Conservation (phyloP, 208 protist species). For the Trypanosoma scelopori region DNA sequence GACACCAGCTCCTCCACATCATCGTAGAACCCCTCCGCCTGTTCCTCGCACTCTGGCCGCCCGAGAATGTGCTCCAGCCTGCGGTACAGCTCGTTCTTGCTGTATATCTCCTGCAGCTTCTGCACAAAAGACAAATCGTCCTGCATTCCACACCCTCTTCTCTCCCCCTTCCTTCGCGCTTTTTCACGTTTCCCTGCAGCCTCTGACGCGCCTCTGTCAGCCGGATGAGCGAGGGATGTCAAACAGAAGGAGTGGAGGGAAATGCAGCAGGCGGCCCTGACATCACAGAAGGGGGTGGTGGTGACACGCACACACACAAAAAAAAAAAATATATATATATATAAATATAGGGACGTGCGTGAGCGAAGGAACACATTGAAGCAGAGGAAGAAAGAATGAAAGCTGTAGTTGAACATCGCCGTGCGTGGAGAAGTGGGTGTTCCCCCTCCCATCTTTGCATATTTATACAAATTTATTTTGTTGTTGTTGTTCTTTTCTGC, state of each 20-base stretch:
- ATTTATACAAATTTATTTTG: slow-evolving; percentile 22
- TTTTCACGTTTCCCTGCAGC: background rate
- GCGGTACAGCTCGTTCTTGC: slow-evolving; percentile 75
- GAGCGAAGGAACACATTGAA: slow-evolving; percentile 1
- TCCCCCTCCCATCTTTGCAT: slow-evolving; percentile 19
- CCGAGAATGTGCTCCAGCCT: slow-evolving; percentile 78
- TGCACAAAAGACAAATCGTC: slow-evolving; percentile 53
- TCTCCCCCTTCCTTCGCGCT: background rate
- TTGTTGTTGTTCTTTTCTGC: slow-evolving; percentile 8
- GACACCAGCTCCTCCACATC: slow-evolving; percentile 76
- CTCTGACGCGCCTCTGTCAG: background rate
- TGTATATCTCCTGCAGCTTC: slow-evolving; percentile 78
- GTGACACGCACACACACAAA: too few relatives aligned
- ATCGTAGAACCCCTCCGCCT: slow-evolving; percentile 76
- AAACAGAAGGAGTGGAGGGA: background rate
- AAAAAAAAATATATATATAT: too few relatives aligned
- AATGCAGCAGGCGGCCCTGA: background rate
- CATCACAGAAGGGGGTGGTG: background rate
- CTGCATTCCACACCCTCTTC: slow-evolving; percentile 24
- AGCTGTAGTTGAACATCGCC: slow-evolving; percentile 2
- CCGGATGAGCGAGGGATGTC: background rate
- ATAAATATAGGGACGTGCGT: background rate
- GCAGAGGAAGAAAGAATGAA: slow-evolving; percentile 1
- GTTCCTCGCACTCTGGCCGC: slow-evolving; percentile 46
- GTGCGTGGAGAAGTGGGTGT: background rate